Percentiles rank a stretch among this genome's conserved stretches.
Conservation (phyloP, 768 basidiomycete genomes). For the Paxillus involutus region DNA sequence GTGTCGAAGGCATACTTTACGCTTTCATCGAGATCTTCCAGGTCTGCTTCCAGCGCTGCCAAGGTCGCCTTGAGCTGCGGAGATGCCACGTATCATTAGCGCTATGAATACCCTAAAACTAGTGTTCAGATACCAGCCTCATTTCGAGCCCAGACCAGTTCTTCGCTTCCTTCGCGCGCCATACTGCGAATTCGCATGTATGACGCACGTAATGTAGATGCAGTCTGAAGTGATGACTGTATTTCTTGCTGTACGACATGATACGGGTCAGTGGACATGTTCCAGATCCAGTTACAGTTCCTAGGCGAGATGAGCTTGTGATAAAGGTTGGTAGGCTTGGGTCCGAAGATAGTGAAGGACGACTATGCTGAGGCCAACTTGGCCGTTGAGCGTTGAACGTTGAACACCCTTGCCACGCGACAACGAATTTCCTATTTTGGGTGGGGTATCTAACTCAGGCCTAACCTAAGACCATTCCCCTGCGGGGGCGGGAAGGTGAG, state of each 20-base stretch:
- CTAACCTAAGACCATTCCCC: too few relatives aligned
- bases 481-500: too few relatives aligned
- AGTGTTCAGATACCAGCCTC: slow-evolving; percentile 49
- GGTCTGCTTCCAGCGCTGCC: slow-evolving; percentile 76
- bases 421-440: too few relatives aligned
- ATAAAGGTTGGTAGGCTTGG: not conserved
- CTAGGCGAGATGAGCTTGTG: too few relatives aligned
- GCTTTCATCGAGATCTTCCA: slow-evolving; percentile 93
- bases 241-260: slow-evolving; percentile 86
- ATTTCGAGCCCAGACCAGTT: slow-evolving; percentile 74
- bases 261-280: slow-evolving; percentile 81
- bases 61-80: slow-evolving; percentile 74
- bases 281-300: not conserved
- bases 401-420: too few relatives aligned
- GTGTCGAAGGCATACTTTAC: slow-evolving; percentile 61
- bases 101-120: not conserved
- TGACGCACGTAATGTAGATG: slow-evolving; percentile 69
- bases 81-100: not conserved
- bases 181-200: slow-evolving; percentile 78
- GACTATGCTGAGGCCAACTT: too few relatives aligned
- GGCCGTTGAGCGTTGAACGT: too few relatives aligned
- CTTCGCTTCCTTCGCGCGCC: slow-evolving; percentile 73
- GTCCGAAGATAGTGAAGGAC: not conserved
- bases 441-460: too few relatives aligned
- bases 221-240: slow-evolving; percentile 68